Conservation (phyloP, 805 yeast genomes). For the Lipomyces sp. region DNA sequence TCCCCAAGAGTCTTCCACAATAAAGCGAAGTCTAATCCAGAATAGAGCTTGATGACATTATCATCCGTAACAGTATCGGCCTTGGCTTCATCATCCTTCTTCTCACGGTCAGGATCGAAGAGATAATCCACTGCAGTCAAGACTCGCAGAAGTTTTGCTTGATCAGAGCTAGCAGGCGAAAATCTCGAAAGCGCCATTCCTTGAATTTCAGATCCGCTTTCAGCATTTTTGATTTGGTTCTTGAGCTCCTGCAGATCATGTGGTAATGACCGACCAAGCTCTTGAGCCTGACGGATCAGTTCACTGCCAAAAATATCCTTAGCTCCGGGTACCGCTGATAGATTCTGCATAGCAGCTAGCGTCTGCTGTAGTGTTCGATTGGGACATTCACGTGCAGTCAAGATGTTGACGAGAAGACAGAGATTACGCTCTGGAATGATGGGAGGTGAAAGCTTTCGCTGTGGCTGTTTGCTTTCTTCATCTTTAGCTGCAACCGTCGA, state of each 20-base stretch:
- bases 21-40: conserved; percentile 69
- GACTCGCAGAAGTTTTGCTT: conserved; percentile 82
- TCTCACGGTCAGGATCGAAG: conserved; percentile 54
- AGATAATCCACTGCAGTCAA: conserved; percentile 87
- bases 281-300: conserved; percentile 66
- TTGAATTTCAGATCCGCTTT: conserved; percentile 54
- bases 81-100: conserved; percentile 36
- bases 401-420: conserved; percentile 64
- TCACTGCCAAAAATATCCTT: conserved; percentile 69
- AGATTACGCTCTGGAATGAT: conserved; percentile 65
- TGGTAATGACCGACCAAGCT: conserved; percentile 59
- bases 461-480: conserved; percentile 8
- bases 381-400: conserved; percentile 82
- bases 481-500: conserved; percentile 5
- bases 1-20: conserved; percentile 86
- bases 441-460: conserved; percentile 55
- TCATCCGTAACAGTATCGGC: conserved; percentile 41
- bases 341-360: conserved; percentile 76
- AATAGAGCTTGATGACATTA: conserved; percentile 63
- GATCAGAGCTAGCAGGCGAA: conserved; percentile 81
- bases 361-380: conserved; percentile 84
- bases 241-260: conserved; percentile 59
- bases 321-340: conserved; percentile 65
- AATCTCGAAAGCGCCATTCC: conserved; percentile 65
- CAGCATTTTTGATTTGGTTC: conserved; percentile 50